Base-by-base conservation (phyloP, 2,329 filamentous ascomycete genomes). In the Epichloe gansuensis region DNA sequence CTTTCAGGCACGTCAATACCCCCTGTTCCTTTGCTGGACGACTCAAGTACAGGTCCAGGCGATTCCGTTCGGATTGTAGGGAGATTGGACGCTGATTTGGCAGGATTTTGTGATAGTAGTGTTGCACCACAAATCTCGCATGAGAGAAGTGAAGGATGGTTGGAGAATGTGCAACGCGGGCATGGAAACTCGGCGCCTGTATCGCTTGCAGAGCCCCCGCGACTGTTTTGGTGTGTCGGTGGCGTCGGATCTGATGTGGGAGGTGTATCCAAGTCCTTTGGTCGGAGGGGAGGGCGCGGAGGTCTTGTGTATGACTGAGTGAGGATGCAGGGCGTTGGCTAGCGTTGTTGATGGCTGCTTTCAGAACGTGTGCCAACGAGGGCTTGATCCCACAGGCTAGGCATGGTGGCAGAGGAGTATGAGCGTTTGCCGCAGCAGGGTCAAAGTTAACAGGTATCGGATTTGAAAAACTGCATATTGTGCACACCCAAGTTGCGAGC, bases 381-480 rank as follows among this genome's bases (percentile, higher is more conserved):
- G 93, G 93, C 62, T 93, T 95, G 62, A 98, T 95, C 0, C 93
- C 93, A 65, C 93, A 98, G 5, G 90, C 86, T 51, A 95, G 74
- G 65, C 93, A 98, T 59, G 91, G 88, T 3, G 91, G 86, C 23
- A 95, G 71, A 8, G 84, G 85, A 5, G 87, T 95, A 57, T 89
- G 82, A 21, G 83, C 80, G 56, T 81, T 93, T 8, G 89, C 89
- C 2, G 85, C 83, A 1, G 83, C 77, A 0, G 90, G 87, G 62
- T 97, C 91, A 65, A 97, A 97, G 66, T 95, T 96, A 39, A 88
- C 87, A 0, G 93, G 91, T 1, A 96, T 83, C 0, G 88, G 85
- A 62, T 97, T 97, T 9, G 91, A 91, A 64, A 95, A 94, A 59
- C 87, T 91, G 74, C 91, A 97, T 62, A 97, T 97, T 2, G 88